Conservation (phyloP, 1,139 yeast species). For the Yamadazyma triangularis region DNA sequence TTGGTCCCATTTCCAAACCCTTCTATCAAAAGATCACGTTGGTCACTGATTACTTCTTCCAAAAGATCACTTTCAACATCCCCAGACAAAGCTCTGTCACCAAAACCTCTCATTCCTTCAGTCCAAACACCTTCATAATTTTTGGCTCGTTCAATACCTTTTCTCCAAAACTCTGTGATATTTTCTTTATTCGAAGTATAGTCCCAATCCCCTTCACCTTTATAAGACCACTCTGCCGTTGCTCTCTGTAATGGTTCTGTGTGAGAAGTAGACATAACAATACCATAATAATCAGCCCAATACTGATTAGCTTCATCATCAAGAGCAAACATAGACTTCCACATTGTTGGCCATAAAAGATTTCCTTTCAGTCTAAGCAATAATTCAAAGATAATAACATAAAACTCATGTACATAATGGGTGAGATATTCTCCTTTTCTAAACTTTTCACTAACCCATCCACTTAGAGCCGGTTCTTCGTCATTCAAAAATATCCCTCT, state of each 20-base stretch:
- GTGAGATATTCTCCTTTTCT: constrained; percentile 10
- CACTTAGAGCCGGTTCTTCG: constrained; percentile 14
- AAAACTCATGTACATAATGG: constrained; percentile 14
- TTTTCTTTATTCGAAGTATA: constrained; percentile 13
- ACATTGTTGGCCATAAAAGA: constrained; percentile 16
- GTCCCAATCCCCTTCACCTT: constrained; percentile 15
- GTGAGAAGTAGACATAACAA: constrained; percentile 17
- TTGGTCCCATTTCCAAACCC: constrained; percentile 9
- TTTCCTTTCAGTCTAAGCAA: constrained; percentile 14
- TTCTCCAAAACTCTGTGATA: constrained; percentile 13
- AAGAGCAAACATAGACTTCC: constrained; percentile 14
- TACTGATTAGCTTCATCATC: constrained; percentile 14
- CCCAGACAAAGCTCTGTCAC: constrained; percentile 14
- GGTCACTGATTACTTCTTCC: constrained; percentile 11
- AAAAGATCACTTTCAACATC: constrained; percentile 11
- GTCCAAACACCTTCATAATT: constrained; percentile 15
- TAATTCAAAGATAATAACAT: constrained; percentile 11
- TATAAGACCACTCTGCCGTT: constrained; percentile 12
- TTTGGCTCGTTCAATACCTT: constrained; percentile 13
- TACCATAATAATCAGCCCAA: constrained; percentile 16
- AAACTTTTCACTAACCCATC: constrained; percentile 12
- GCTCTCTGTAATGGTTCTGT: constrained; percentile 17
- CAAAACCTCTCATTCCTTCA: constrained; percentile 16
- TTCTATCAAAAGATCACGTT: constrained; percentile 10
- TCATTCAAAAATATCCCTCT: constrained; percentile 15